Evolutionary conservation across 129 eudicot species (phyloP), one percentile per base, ranked within the genome.

Genomic region (Centaurea solstitialis): DNA sequence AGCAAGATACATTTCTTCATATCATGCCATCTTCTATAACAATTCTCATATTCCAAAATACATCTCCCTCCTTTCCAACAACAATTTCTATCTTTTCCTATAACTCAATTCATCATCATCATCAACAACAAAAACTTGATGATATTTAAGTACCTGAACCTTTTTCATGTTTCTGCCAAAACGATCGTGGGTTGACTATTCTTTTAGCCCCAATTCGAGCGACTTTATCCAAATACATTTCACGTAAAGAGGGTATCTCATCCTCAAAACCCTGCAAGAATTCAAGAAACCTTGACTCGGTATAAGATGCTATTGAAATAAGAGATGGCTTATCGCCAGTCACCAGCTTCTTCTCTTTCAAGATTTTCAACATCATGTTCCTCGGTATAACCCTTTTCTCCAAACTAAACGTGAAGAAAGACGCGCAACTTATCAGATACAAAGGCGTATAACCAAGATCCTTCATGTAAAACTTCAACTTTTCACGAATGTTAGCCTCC

Each of bases 351-450:
- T 86, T 89, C 80, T 86, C 88, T 64, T 83, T 81, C 82, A 89
- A 80, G 74, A 81, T 74, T 20, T 70, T 59, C 80, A 80, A 53
- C 66, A 88, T 81, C 45, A 22, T 68, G 23, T 80, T 50, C 81
- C 92, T 80, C 0, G 92, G 90, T 6, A 68, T 39, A n/a, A 89
- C 85, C 73, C 90, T 81, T 47, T 78, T 86, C 24, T 72, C 75
- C 76, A 89, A 78, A 78, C 92, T 86, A 11, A 73, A 71, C 0
- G 70, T 45, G 23, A 86, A 62, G 13, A 86, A 50, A 12, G 22
- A 18, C 1, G 76, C 26, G 35, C 80, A 81, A 7, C 80, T 26
- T 5, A 80, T 70, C 82, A 89, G 17, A 37, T 77, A 81, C 4
- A 43, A 20, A 8, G 88, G 84, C 18, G 67, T 53, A 70, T 78